These are phyloP conservation scores for Epichloe festucae DNA, from an alignment of 2,329 filamentous ascomycete genomes.

Conservation along the genomic window DNA sequence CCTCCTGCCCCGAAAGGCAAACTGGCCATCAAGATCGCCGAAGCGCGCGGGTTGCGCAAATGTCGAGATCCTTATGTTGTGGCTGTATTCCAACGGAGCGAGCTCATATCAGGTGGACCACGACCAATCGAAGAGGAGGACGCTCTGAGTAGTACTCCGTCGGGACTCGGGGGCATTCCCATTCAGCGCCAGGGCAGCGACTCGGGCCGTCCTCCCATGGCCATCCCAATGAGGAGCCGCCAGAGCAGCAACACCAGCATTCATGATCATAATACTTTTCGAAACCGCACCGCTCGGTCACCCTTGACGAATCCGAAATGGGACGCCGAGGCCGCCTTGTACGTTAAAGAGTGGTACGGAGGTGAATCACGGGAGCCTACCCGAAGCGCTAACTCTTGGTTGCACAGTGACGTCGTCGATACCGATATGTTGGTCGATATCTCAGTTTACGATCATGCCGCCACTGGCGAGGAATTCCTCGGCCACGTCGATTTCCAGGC, in stretches of 20 bases:
- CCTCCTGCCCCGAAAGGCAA: constrained; percentile 71
- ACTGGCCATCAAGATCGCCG: constrained; percentile 75
- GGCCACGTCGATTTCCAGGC: constrained; percentile 76
- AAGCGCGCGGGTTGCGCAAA: constrained; percentile 69
- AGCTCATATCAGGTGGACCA: constrained; percentile 84
- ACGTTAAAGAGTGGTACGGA: constrained; percentile 24
- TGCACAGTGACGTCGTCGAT: constrained; percentile 76
- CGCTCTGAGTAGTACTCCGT: constrained; percentile 31
- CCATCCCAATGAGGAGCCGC: constrained; percentile 91
- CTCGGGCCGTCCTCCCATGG: constrained; percentile 68
- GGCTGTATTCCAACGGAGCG: constrained; percentile 91
- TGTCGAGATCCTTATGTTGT: constrained; percentile 90
- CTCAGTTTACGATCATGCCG: constrained; percentile 77
- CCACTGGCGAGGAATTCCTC: constrained; percentile 76
- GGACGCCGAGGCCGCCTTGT: constrained; percentile 95
- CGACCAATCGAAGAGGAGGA: constrained; percentile 51
- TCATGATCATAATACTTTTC: constrained; percentile 48
- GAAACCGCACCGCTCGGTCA: constrained; percentile 40
- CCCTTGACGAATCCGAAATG: constrained; percentile 77
- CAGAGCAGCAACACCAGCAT: constrained; percentile 92
- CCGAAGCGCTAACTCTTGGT: constrained; percentile 6
- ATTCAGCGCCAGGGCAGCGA: constrained; percentile 66
- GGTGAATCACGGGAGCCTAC: background rate
- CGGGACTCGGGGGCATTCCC: constrained; percentile 39
- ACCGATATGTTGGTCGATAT: constrained; percentile 83